Percentiles rank a stretch among this genome's conserved stretches.
Evolutionary conservation across 2,329 filamentous ascomycete species (phyloP).

Genomic region (Trichophyton benhamiae): DNA sequence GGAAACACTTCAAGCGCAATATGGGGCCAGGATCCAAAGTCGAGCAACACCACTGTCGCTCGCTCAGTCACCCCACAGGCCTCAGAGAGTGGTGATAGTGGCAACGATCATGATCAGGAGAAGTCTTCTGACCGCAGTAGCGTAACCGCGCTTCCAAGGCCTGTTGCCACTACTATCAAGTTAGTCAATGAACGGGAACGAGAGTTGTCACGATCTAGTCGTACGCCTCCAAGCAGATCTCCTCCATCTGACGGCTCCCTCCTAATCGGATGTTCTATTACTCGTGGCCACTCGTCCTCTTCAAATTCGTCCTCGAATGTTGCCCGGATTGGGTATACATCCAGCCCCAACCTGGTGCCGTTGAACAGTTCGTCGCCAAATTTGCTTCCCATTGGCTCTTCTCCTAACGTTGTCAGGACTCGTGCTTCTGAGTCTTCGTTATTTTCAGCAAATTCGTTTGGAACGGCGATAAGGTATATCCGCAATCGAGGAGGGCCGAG

Average conservation of each 20-base stretch:
- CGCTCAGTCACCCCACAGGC: constrained; percentile 8
- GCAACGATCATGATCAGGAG: constrained; percentile 17
- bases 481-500: constrained; percentile 24
- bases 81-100: constrained; percentile 11
- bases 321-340: constrained; percentile 26
- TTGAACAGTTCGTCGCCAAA: constrained; percentile 29
- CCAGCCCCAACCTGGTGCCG: constrained; percentile 31
- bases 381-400: constrained; percentile 22
- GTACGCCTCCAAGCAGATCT: constrained; percentile 12
- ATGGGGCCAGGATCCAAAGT: constrained; percentile 13
- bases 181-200: constrained; percentile 24
- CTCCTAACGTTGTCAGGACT: constrained; percentile 21
- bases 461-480: constrained; percentile 30
- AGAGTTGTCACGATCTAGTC: too few species aligned
- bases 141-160: constrained; percentile 19
- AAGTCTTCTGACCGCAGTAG: constrained; percentile 12
- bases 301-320: constrained; percentile 29
- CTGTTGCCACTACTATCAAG: constrained; percentile 27
- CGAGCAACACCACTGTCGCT: constrained; percentile 14
- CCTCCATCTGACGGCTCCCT: constrained; percentile 12
- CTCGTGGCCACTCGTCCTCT: constrained; percentile 9
- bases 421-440: constrained; percentile 27
- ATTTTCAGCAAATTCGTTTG: constrained; percentile 30
- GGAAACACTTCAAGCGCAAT: constrained; percentile 12
- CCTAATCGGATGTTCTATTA: constrained; percentile 15